phyloP scores from a whole-genome alignment of 2,329 filamentous ascomycete genomes.

The Sporothrix inflata region DNA sequence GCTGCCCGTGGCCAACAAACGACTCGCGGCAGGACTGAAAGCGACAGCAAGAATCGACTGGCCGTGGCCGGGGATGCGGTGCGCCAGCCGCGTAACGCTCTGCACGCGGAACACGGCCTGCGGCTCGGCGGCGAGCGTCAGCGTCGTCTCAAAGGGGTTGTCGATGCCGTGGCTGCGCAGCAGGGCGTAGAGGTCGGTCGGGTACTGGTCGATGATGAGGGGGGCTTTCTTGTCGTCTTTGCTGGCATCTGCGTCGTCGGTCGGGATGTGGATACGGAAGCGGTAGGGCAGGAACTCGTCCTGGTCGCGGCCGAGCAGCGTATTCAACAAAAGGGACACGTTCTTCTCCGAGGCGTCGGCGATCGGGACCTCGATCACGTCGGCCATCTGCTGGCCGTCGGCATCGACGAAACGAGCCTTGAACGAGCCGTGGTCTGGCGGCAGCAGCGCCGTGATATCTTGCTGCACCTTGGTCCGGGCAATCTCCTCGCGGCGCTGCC shows the following conservation, averaged over 20 bases:
- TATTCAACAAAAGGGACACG: slow-evolving; percentile 83
- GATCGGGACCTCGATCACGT: slow-evolving; percentile 75
- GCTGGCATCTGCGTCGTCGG: slow-evolving; percentile 39
- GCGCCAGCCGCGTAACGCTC: slow-evolving; percentile 85
- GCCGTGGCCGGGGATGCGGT: slow-evolving; percentile 86
- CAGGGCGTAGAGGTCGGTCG: slow-evolving; percentile 57
- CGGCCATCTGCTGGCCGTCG: slow-evolving; percentile 69
- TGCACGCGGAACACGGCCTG: slow-evolving; percentile 95
- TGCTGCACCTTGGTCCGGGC: slow-evolving; percentile 75
- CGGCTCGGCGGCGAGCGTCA: slow-evolving; percentile 66
- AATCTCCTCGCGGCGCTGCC: slow-evolving; percentile 75
- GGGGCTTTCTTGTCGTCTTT: slow-evolving; percentile 18
- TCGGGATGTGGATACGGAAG: slow-evolving; percentile 62
- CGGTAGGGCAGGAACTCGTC: slow-evolving; percentile 65
- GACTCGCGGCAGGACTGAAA: slow-evolving; percentile 79
- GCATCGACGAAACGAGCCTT: slow-evolving; percentile 88
- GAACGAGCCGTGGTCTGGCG: slow-evolving; percentile 73
- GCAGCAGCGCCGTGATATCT: slow-evolving; percentile 69
- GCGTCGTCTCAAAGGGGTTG: slow-evolving; percentile 58
- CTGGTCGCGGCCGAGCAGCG: slow-evolving; percentile 68
- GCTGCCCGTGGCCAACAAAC: slow-evolving; percentile 80
- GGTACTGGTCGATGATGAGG: slow-evolving; percentile 59
- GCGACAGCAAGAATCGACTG: slow-evolving; percentile 85
- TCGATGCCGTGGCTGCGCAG: slow-evolving; percentile 60
- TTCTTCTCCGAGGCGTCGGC: slow-evolving; percentile 88